Base-by-base conservation (phyloP, 2,329 filamentous ascomycete species). In the Scedosporium dehoogii region DNA sequence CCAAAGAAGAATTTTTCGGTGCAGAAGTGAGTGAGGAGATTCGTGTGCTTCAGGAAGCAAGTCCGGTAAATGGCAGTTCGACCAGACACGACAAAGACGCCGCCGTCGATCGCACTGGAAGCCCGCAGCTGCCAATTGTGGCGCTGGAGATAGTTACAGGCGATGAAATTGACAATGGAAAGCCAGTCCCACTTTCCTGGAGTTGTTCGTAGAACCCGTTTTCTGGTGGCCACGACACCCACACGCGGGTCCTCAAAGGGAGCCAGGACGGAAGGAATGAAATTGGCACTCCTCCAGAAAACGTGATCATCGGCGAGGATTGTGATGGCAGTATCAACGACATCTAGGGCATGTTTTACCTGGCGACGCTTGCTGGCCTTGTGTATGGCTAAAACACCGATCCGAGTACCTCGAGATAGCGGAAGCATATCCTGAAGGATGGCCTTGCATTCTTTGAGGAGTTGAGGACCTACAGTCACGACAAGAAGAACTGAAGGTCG, bases 101-200 rank as follows among this genome's bases (percentile, higher is more conserved):
- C 82, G 7, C 82, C 83, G 63, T 87, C 85, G 12, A 87, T 71
- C 6, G 78, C 73, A 64, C 81, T 83, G 6, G 80, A 81, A 0
- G 81, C 75, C 0, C 79, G 76, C 60, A 83, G 81, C 68, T 87
- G 85, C 69, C 81, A 87, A 68, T 86, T 86, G 70, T 86, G 82
- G 0, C 84, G 80, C 66, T 82, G 78, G 1, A 88, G 77, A 68
- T 87, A 86, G n/a, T 78, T 70, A 33, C 79, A 79, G 0, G 81
- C 84, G 18, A 87, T 73, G 68, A 85, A 78, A 70, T 87, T 85
- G 70, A 76, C 77, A 60, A 80, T 71, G 0, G 71, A 72, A 0
- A 42, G 33, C 61, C 71, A 71, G 4, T 61, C 62, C 69, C 69
- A 72, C 1, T 70, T 33, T 3, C 70, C 69, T 0, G 66, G 65